Conservation (phyloP, 2,329 filamentous ascomycete species). For the Eutypa lata region DNA sequence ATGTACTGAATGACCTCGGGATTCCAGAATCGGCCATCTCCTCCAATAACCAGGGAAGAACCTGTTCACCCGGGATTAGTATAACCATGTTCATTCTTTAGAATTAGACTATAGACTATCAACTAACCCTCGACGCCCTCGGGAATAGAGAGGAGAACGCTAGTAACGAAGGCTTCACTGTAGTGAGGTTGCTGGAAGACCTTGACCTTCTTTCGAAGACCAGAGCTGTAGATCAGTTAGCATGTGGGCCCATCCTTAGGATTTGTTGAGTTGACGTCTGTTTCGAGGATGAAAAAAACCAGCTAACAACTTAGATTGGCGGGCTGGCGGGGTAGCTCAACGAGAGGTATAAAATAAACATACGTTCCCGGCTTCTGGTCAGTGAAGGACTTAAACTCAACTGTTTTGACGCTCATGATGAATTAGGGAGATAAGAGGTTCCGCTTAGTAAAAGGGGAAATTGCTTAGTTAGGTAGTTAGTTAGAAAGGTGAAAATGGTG, state of each 20-base stretch:
- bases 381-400: conserved; percentile 79
- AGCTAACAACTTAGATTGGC: conserved; percentile 1
- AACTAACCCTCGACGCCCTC: conserved; percentile 76
- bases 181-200: conserved; percentile 96
- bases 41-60: conserved; percentile 91
- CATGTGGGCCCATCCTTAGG: conserved; percentile 1
- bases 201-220: conserved; percentile 97
- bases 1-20: conserved; percentile 95
- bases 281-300: conserved; percentile 1
- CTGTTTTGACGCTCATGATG: conserved; percentile 69
- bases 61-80: conserved; percentile 31
- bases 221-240: conserved; percentile 62
- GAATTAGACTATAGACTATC: background rate
- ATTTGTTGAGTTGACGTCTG: background rate
- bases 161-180: conserved; percentile 91
- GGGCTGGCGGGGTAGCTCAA: conserved; percentile 30
- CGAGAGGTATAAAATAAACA: conserved; percentile 49
- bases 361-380: conserved; percentile 99
- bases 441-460: background rate
- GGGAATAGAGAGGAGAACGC: conserved; percentile 92
- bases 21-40: conserved; percentile 96
- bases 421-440: background rate
- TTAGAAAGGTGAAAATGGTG: background rate
- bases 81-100: background rate
- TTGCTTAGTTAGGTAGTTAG: background rate